Conservation (phyloP, 192 early-diverging fungal genomes). For the Gonapodya prolifera region DNA sequence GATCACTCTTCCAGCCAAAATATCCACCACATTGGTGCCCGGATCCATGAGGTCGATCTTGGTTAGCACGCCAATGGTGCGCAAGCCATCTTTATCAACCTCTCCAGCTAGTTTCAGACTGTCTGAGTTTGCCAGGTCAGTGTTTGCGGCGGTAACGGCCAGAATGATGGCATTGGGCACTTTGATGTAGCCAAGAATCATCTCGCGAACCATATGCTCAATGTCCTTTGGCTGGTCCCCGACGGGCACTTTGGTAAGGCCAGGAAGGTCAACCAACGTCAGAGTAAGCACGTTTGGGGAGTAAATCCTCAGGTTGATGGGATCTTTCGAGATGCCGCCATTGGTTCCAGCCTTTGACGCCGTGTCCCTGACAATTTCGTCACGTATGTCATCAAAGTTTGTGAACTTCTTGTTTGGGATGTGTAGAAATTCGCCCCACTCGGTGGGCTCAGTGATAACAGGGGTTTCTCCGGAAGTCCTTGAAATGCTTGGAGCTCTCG, state of each 20-base stretch:
- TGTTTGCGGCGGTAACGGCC: conserved; percentile 95
- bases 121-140: conserved; percentile 98
- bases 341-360: conserved; percentile 44
- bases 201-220: conserved; percentile 93
- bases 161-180: conserved; percentile 97
- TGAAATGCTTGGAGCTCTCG: background rate
- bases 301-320: conserved; percentile 95
- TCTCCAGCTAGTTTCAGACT: conserved; percentile 95
- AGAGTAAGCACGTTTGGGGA: conserved; percentile 97
- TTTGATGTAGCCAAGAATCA: conserved; percentile 94
- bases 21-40: conserved; percentile 99
- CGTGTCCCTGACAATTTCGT: conserved; percentile 89
- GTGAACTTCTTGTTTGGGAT: conserved; percentile 91
- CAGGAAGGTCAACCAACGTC: conserved; percentile 95
- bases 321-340: conserved; percentile 75
- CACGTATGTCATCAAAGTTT: conserved; percentile 93
- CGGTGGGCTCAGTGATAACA: conserved; percentile 41
- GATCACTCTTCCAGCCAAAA: conserved; percentile 92
- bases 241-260: conserved; percentile 97
- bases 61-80: conserved; percentile 98
- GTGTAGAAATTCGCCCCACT: conserved; percentile 99
- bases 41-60: conserved; percentile 99
- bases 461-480: background rate
- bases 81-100: conserved; percentile 92
- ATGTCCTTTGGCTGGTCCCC: conserved; percentile 99